Evolutionary conservation across 768 basidiomycete genomes (phyloP).

Genomic region (Neoboletus magnificus): DNA sequence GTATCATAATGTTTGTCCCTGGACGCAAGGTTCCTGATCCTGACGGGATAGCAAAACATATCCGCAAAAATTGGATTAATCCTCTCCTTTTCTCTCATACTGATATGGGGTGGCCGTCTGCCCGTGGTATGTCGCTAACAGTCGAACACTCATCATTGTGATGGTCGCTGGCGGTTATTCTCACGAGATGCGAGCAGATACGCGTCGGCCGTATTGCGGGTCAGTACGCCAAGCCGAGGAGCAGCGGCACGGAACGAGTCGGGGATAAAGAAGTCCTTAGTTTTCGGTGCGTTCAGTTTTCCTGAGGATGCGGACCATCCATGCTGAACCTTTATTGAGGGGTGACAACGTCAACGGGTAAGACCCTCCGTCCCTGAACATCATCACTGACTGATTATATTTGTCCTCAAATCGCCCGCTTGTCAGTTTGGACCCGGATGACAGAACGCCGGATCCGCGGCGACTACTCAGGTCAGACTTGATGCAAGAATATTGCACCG

Average conservation of each 20-base stretch:
- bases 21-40: slow-evolving; percentile 2
- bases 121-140: slow-evolving; percentile 66
- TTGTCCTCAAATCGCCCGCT: background rate
- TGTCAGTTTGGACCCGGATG: slow-evolving; percentile 56
- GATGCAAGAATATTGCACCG: background rate
- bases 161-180: background rate
- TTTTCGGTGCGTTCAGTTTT: slow-evolving; percentile 62
- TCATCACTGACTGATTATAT: background rate
- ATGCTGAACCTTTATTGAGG: slow-evolving; percentile 37
- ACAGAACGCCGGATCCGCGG: slow-evolving; percentile 88
- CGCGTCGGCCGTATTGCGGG: slow-evolving; percentile 92
- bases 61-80: slow-evolving; percentile 87
- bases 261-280: slow-evolving; percentile 75
- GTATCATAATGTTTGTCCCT: slow-evolving; percentile 23
- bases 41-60: slow-evolving; percentile 68
- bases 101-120: slow-evolving; percentile 89
- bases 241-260: slow-evolving; percentile 76
- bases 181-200: slow-evolving; percentile 40
- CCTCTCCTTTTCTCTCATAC: slow-evolving; percentile 90
- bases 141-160: background rate
- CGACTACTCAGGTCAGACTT: slow-evolving; percentile 65
- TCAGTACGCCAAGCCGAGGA: slow-evolving; percentile 93
- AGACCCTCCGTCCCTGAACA: slow-evolving; percentile 15
- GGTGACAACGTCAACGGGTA: slow-evolving; percentile 97
- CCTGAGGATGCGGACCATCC: background rate